Evolutionary conservation across 2,329 filamentous ascomycete genomes (phyloP).

Genomic region (Sporothrix brunneoviolacea): DNA sequence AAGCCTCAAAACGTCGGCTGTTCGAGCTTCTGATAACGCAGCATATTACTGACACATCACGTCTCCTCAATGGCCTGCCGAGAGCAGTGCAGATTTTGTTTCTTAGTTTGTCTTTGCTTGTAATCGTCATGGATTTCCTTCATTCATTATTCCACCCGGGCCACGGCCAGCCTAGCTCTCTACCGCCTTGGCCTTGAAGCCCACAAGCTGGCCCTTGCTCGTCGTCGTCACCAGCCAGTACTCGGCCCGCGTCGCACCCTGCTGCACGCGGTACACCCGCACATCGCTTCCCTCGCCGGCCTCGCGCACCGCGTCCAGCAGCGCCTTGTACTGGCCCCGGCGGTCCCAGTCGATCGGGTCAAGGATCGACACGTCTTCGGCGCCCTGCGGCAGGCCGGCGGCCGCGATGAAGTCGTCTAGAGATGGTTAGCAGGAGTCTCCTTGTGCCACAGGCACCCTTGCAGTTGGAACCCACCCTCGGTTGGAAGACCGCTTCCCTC

Average conservation of each 20-base stretch:
- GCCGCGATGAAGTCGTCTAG: slow-evolving; percentile 64
- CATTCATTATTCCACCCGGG: too few relatives aligned
- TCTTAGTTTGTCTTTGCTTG: neutral
- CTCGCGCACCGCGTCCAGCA: slow-evolving; percentile 63
- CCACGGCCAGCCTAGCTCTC: slow-evolving; percentile 64
- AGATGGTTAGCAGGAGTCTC: neutral
- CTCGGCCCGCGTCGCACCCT: slow-evolving; percentile 59
- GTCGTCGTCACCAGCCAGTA: slow-evolving; percentile 65
- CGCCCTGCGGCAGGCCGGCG: slow-evolving; percentile 50
- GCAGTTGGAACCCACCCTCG: slow-evolving; percentile 45
- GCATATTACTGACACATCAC: too few relatives aligned
- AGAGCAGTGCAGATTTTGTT: too few relatives aligned
- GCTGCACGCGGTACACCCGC: slow-evolving; percentile 64
- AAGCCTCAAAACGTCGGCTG: too few relatives aligned
- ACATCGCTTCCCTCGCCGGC: slow-evolving; percentile 60
- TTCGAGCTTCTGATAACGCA: too few relatives aligned
- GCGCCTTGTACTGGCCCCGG: slow-evolving; percentile 59
- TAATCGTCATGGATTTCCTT: too few relatives aligned
- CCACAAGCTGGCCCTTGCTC: slow-evolving; percentile 52
- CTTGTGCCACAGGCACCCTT: too few relatives aligned
- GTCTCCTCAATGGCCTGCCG: too few relatives aligned
- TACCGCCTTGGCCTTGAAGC: slow-evolving; percentile 69
- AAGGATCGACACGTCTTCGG: slow-evolving; percentile 56
- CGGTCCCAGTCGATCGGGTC: slow-evolving; percentile 68
- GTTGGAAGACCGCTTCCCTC: slow-evolving; percentile 48